These are phyloP conservation scores for Solanum etuberosum DNA, from an alignment of 257 asterid species.

Conservation along the genomic window DNA sequence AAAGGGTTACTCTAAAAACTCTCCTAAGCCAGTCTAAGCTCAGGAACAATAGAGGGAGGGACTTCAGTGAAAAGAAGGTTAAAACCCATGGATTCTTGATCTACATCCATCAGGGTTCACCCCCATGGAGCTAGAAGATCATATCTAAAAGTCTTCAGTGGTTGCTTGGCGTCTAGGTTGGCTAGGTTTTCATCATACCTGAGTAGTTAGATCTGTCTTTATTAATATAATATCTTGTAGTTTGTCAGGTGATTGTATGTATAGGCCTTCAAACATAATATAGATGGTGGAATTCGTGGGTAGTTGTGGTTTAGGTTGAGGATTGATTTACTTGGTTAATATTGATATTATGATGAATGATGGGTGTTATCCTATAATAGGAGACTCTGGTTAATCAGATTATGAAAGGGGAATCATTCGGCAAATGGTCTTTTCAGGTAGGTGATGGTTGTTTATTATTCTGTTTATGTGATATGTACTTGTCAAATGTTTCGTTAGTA, in stretches of 20 bases:
- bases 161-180: not conserved
- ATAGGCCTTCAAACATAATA: not conserved
- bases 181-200: not conserved
- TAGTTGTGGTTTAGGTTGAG: not conserved
- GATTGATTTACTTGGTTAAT: not conserved
- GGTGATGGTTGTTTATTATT: not conserved
- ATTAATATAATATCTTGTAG: not conserved
- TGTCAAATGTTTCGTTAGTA: too few species aligned
- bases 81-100: not conserved
- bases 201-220: not conserved
- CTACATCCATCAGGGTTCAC: not conserved
- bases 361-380: not conserved
- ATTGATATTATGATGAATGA: not conserved
- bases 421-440: not conserved
- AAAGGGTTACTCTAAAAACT: too few species aligned
- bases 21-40: not conserved
- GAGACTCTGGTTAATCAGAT: not conserved
- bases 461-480: not conserved
- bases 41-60: not conserved
- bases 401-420: not conserved
- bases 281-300: not conserved
- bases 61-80: not conserved
- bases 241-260: not conserved
- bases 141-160: too few species aligned
- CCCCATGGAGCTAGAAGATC: not conserved